phyloP scores from a whole-genome alignment of 2,329 filamentous ascomycete genomes.

The Ophiostoma himal-ulmi region DNA sequence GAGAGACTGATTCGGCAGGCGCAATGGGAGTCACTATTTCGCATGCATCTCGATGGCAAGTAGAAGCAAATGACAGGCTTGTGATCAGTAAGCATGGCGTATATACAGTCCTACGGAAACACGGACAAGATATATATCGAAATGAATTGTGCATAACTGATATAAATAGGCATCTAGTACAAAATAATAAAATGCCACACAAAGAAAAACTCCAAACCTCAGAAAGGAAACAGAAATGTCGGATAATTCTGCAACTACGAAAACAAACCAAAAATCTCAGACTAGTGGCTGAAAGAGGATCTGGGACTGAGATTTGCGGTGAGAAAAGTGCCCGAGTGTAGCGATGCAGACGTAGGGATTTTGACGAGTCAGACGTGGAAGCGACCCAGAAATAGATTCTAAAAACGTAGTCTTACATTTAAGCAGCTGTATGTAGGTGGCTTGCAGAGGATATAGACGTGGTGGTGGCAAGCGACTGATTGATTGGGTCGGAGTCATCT shows the following conservation, averaged over 20 bases:
- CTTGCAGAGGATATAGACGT: not conserved
- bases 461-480: conserved; percentile 1
- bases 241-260: not conserved
- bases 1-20: conserved; percentile 7
- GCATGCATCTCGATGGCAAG: not conserved
- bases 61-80: no score
- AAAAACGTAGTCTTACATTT: not conserved
- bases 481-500: not conserved
- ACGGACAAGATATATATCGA: not conserved
- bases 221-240: not conserved
- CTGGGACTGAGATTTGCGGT: not conserved
- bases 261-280: not conserved
- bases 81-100: not conserved
- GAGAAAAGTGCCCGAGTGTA: not conserved
- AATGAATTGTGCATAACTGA: not conserved
- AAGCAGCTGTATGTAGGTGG: not conserved
- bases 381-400: not conserved
- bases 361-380: not conserved
- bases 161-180: not conserved
- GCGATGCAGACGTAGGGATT: not conserved
- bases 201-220: not conserved
- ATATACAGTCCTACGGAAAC: not conserved
- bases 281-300: conserved; percentile 4
- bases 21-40: not conserved
- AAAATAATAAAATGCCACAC: not conserved